Conservation (phyloP, 257 asterid genomes). For the Solanum piurae region DNA sequence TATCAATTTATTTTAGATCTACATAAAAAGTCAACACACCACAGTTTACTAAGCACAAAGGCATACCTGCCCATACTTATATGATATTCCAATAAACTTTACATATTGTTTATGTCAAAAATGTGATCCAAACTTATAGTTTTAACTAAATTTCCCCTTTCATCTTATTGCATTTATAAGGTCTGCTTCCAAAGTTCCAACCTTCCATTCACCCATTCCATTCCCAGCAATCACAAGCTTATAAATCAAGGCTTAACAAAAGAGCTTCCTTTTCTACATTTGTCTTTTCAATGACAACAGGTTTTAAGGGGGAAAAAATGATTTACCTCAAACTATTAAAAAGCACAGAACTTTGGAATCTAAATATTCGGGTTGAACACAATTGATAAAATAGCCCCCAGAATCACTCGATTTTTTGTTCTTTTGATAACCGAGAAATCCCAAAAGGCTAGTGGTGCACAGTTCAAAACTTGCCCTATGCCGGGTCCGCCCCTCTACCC, state of each 20-base stretch:
- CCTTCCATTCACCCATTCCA: background rate
- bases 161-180: background rate
- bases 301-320: background rate
- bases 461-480: background rate
- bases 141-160: background rate
- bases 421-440: background rate
- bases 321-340: constrained; percentile 35
- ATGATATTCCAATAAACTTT: background rate
- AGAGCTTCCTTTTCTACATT: background rate
- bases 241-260: background rate
- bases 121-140: background rate
- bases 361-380: constrained; percentile 1
- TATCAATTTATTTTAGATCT: background rate
- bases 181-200: background rate
- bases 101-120: background rate
- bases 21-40: background rate
- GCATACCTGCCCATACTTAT: background rate
- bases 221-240: background rate
- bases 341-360: constrained; percentile 10
- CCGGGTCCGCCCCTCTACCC: background rate
- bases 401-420: background rate
- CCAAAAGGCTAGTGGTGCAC: background rate
- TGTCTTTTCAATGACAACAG: background rate
- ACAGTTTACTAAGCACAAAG: background rate
- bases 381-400: constrained; percentile 9